phyloP scores from a whole-genome alignment of 192 early-diverging fungal genomes.

The Coemansia sp. region DNA sequence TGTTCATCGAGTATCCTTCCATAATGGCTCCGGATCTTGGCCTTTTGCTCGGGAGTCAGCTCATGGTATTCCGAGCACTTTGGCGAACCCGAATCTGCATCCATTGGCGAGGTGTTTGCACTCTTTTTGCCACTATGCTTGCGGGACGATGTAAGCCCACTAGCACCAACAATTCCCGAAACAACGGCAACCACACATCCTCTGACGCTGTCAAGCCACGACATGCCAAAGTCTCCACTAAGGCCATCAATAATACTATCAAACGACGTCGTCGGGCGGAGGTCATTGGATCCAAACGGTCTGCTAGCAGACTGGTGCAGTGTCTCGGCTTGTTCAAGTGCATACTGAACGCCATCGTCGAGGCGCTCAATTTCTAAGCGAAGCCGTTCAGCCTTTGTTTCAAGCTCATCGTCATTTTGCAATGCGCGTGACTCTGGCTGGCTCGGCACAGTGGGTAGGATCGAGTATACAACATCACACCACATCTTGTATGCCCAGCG shows the following conservation, averaged over 20 bases:
- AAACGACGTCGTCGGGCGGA: too few species aligned
- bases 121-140: too few species aligned
- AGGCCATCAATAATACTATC: too few species aligned
- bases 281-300: too few species aligned
- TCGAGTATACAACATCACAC: conserved; percentile 15
- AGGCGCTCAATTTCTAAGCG: neutral
- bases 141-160: too few species aligned
- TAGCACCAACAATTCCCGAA: too few species aligned
- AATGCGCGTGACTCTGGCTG: neutral
- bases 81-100: conserved; percentile 9
- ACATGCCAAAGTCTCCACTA: too few species aligned
- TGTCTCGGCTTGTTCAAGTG: neutral
- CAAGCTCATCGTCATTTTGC: neutral
- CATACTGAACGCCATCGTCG: neutral
- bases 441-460: neutral
- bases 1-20: conserved; percentile 4
- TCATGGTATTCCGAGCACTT: neutral
- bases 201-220: too few species aligned
- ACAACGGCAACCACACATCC: too few species aligned
- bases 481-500: conserved; percentile 29
- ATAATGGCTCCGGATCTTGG: conserved; percentile 18
- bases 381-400: neutral
- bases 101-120: neutral
- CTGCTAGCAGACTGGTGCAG: conserved; percentile 7
- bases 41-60: conserved; percentile 26